A percentile compares a stretch with the other conserved stretches of the same genome.
Conservation (phyloP, 2,329 filamentous ascomycete species). For the Hymenoscyphus occultus region DNA sequence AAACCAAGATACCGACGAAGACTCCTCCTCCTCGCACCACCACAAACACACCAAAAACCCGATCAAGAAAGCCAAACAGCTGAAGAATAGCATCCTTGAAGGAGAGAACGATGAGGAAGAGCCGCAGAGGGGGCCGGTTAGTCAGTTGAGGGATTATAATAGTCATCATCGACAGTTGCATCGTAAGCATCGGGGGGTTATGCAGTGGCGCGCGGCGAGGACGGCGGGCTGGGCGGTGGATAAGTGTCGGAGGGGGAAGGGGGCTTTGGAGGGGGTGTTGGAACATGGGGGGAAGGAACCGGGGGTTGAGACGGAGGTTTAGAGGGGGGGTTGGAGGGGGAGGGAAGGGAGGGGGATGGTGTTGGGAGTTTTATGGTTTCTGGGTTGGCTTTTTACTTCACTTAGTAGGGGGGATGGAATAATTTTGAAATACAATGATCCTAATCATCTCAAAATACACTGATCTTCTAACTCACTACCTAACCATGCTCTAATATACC, state of each 20-base stretch:
- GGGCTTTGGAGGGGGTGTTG: slow-evolving; percentile 46
- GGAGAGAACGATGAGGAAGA: slow-evolving; percentile 43
- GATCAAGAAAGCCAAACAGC: slow-evolving; percentile 21
- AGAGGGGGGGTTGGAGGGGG: not conserved
- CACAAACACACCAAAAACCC: slow-evolving; percentile 18
- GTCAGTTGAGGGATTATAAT: slow-evolving; percentile 58
- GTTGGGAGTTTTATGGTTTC: no score
- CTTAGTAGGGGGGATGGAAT: no score
- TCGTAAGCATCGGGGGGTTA: slow-evolving; percentile 63
- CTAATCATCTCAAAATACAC: no score
- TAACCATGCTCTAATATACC: no score
- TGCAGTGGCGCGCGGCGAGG: slow-evolving; percentile 64
- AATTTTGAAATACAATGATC: no score
- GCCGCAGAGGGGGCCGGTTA: slow-evolving; percentile 45
- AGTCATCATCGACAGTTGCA: slow-evolving; percentile 58
- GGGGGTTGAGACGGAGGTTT: slow-evolving; percentile 69
- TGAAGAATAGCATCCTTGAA: slow-evolving; percentile 33
- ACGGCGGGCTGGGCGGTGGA: slow-evolving; percentile 58
- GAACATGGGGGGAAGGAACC: slow-evolving; percentile 56
- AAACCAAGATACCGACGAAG: slow-evolving; percentile 1
- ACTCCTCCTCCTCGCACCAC: slow-evolving; percentile 8
- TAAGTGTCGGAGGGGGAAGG: slow-evolving; percentile 51
- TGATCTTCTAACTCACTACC: no score
- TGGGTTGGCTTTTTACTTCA: no score
- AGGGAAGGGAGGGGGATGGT: no score